Evolutionary conservation across 768 basidiomycete species (phyloP).

Genomic region (Panaeolus papilionaceus): DNA sequence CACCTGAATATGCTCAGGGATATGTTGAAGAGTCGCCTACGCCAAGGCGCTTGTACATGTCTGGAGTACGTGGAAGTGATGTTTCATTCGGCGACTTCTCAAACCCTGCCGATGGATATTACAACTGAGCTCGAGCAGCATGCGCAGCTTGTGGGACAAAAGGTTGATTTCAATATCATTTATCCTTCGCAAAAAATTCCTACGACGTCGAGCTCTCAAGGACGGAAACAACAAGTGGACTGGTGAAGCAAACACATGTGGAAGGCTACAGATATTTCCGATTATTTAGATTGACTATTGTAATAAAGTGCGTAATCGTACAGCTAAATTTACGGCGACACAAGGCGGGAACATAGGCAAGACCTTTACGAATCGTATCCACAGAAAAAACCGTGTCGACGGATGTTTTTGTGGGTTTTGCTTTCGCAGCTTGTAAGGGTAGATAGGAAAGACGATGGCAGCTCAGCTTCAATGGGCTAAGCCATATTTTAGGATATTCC

Average conservation of each 20-base stretch:
- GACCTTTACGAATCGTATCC: too few relatives aligned
- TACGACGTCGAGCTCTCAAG: too few relatives aligned
- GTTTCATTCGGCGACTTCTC: not conserved
- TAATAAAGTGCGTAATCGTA: too few relatives aligned
- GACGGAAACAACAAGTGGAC: not conserved
- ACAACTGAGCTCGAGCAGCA: not conserved
- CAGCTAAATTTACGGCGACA: too few relatives aligned
- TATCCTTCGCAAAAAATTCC: not conserved
- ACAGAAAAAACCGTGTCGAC: too few relatives aligned
- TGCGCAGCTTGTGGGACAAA: not conserved
- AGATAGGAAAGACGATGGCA: too few relatives aligned
- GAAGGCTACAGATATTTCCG: not conserved
- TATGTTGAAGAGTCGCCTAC: not conserved
- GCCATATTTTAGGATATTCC: too few relatives aligned
- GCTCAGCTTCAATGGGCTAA: too few relatives aligned
- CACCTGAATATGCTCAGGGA: not conserved
- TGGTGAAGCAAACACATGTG: not conserved
- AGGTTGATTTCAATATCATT: not conserved
- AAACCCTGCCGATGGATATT: not conserved
- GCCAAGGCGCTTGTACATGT: not conserved
- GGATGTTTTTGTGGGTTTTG: too few relatives aligned
- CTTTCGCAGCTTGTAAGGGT: too few relatives aligned
- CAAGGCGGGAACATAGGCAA: too few relatives aligned
- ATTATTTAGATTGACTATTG: not conserved
- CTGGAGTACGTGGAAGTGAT: not conserved